Percentiles rank a stretch among this genome's conserved stretches.
Evolutionary conservation across 2,329 filamentous ascomycete species (phyloP).

Genomic region (Cercospora nicotianae): DNA sequence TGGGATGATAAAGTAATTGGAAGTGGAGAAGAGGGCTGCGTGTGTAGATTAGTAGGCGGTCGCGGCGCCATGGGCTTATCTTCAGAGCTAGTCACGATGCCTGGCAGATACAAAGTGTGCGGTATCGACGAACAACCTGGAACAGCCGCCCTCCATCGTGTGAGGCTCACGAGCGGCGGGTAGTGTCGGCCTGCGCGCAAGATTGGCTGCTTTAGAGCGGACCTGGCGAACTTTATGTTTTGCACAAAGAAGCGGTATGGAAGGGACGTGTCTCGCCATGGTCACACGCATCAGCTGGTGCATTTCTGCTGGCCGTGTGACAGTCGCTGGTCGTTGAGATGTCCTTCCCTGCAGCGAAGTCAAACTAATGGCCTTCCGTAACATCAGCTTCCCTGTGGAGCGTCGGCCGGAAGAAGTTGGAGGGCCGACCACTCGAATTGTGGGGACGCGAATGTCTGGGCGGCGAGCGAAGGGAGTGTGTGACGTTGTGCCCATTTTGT

Average conservation of each 20-base stretch:
- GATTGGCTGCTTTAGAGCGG: background rate
- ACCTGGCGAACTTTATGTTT: background rate
- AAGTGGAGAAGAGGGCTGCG: constrained; percentile 9
- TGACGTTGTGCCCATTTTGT: background rate
- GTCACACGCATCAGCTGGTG: background rate
- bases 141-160: background rate
- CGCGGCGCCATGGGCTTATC: background rate
- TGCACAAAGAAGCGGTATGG: background rate
- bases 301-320: background rate
- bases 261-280: background rate
- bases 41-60: constrained; percentile 10
- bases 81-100: constrained; percentile 1
- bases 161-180: constrained; percentile 3
- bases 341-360: background rate
- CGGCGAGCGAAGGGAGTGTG: background rate
- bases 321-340: background rate
- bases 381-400: background rate
- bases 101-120: background rate
- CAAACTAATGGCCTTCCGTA: background rate
- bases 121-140: background rate
- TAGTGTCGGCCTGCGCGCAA: background rate
- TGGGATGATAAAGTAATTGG: constrained; percentile 12
- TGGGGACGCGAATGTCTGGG: background rate
- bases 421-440: background rate
- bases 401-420: too few species aligned